Evolutionary conservation across 2,329 filamentous ascomycete genomes (phyloP), one percentile per base, ranked within the genome.

Genomic region (Neofusicoccum laricinum): DNA sequence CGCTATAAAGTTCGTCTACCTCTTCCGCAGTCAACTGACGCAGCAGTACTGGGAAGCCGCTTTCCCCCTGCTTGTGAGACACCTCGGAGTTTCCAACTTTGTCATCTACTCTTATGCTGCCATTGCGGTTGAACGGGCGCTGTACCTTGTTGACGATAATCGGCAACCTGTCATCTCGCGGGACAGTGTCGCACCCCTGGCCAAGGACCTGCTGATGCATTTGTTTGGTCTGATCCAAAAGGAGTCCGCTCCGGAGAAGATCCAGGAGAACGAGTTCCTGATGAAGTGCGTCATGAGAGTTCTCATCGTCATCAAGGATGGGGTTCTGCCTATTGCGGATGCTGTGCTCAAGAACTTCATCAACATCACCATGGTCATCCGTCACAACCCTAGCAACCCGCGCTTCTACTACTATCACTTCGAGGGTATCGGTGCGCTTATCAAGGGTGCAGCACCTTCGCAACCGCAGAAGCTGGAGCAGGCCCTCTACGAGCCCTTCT

Each of bases 251-350:
- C 90, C 96, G 0, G 88, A 94, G 68, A 99, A 98, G 82, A 88
- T 99, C 67, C 95, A 99, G 74, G 95, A 99, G 78, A 99, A 99
- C 74, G 95, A 99, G 75, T 99, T 98, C 76, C 78, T 99, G 73
- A 98, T 99, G 93, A 91, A 93, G 71, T 99, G 95, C 72, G 92
- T 97, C 64, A 99, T 99, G 95, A 88, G 95, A 71, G 94, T 99
- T 12, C 83, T 99, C 66, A 93, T 99, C 68, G 93, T 98, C 68
- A 90, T 98, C 77, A 91, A 90, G 74, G 93, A 97, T 53, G 90
- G 88, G 32, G 87, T 94, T 14, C 79, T 88, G 2, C 84, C 88
- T 1, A 88, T 95, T 55, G 84, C 90, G 5, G 92, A 97, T 69
- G 86, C 85, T 69, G 87, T 96, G n/a, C 81, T 98, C 61, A 85